These are phyloP conservation scores for Agrocybe pediades DNA, from an alignment of 768 basidiomycete genomes.

Conservation along the genomic window DNA sequence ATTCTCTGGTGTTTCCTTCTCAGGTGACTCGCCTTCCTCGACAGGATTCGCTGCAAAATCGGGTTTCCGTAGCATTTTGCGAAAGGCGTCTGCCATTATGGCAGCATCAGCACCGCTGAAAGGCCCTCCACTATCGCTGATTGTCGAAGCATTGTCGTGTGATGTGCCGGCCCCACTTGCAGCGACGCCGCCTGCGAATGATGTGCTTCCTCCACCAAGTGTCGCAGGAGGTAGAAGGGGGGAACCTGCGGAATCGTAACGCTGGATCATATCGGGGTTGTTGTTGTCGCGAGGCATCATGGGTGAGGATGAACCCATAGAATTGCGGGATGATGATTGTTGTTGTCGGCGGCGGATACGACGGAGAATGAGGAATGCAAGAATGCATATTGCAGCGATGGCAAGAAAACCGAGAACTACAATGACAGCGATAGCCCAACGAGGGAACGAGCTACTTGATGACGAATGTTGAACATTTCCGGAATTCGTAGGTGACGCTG, in stretches of 20 bases:
- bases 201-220: conserved; percentile 6
- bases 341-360: conserved; percentile 57
- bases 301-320: conserved; percentile 78
- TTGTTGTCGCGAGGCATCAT: conserved; percentile 67
- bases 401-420: conserved; percentile 85
- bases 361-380: conserved; percentile 74
- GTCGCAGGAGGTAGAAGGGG: conserved; percentile 29
- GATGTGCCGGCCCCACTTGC: conserved; percentile 31
- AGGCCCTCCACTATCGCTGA: conserved; percentile 69
- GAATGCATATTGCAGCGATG: conserved; percentile 65
- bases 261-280: conserved; percentile 19
- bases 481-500: conserved; percentile 15
- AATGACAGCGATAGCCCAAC: conserved; percentile 92
- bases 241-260: conserved; percentile 27
- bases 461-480: conserved; percentile 49
- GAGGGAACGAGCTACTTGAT: conserved; percentile 58
- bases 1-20: conserved; percentile 24
- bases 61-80: conserved; percentile 85
- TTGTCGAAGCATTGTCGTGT: conserved; percentile 77
- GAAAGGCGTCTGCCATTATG: conserved; percentile 91
- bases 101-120: conserved; percentile 87
- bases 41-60: conserved; percentile 74
- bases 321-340: conserved; percentile 59
- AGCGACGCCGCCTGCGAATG: conserved; percentile 8
- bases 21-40: conserved; percentile 67